phyloP scores from a whole-genome alignment of 306 rosid species.

The Pterocarpus macrocarpus region DNA sequence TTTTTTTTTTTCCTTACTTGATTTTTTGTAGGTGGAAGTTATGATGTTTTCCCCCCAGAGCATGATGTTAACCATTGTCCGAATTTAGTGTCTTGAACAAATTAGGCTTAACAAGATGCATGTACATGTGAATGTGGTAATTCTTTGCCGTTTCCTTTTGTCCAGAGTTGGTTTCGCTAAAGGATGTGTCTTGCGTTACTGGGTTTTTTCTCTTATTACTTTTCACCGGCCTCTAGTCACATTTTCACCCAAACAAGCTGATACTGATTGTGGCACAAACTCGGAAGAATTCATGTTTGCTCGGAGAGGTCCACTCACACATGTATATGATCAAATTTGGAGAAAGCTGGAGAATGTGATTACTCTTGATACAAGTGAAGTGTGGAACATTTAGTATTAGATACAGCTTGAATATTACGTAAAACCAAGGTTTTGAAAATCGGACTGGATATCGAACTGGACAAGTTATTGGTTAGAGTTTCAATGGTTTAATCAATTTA shows the following conservation, averaged over 20 bases:
- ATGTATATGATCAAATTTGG: too few species aligned
- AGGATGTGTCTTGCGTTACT: slow-evolving; percentile 1
- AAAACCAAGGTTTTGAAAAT: too few species aligned
- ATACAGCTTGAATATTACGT: background rate
- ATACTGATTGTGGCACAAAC: too few species aligned
- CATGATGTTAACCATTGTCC: background rate
- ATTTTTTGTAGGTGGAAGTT: slow-evolving; percentile 25
- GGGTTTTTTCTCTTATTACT: background rate
- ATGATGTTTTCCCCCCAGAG: background rate
- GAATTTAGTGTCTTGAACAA: slow-evolving; percentile 14
- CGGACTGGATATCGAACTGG: too few species aligned
- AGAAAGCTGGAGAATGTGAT: background rate
- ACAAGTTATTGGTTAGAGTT: too few species aligned
- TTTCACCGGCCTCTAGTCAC: too few species aligned
- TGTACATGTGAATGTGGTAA: slow-evolving; percentile 10
- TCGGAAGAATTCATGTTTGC: too few species aligned
- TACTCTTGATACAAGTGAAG: background rate
- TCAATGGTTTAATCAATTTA: too few species aligned
- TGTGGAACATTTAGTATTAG: too few species aligned
- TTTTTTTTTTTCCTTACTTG: background rate
- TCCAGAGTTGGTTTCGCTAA: background rate
- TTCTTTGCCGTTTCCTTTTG: background rate
- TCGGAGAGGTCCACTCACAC: background rate
- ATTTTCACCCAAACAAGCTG: background rate
- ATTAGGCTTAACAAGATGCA: background rate